These are phyloP conservation scores for Hyphopichia homilentoma DNA, from an alignment of 805 yeast species.

Conservation along the genomic window DNA sequence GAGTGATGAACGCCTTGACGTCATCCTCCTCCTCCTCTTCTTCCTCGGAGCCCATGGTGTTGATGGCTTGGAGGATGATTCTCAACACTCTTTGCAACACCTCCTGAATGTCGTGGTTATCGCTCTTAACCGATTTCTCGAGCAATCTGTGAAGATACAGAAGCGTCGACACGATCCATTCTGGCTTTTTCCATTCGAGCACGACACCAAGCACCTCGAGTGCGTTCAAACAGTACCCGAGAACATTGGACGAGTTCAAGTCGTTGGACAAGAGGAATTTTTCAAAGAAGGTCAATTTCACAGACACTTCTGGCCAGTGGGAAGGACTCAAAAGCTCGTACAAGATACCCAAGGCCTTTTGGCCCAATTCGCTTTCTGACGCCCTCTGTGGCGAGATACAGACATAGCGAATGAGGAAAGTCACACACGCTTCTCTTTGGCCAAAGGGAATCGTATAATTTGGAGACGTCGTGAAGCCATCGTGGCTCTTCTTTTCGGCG, in stretches of 20 bases:
- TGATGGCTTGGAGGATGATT: conserved; percentile 65
- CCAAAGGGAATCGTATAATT: conserved; percentile 64
- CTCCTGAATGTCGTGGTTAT: conserved; percentile 83
- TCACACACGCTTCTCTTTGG: conserved; percentile 85
- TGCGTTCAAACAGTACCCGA: conserved; percentile 85
- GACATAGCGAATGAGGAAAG: conserved; percentile 81
- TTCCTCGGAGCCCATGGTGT: conserved; percentile 34
- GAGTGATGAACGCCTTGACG: conserved; percentile 55
- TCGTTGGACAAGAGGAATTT: conserved; percentile 80
- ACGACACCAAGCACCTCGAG: conserved; percentile 84
- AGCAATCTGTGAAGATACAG: conserved; percentile 66
- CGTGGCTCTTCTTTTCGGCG: conserved; percentile 1
- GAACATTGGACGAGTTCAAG: conserved; percentile 58
- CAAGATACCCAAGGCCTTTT: conserved; percentile 74
- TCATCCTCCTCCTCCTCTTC: conserved; percentile 58
- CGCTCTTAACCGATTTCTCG: conserved; percentile 77
- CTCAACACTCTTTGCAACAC: conserved; percentile 71
- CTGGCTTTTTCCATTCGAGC: conserved; percentile 67
- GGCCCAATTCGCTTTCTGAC: conserved; percentile 77
- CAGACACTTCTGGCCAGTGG: conserved; percentile 87
- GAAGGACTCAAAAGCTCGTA: conserved; percentile 67
- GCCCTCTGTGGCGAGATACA: conserved; percentile 85
- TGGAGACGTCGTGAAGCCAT: conserved; percentile 40
- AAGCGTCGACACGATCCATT: conserved; percentile 76
- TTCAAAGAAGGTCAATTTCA: conserved; percentile 83